Evolutionary conservation across 2,329 filamentous ascomycete species (phyloP).

Genomic region (Colletotrichum brevisporum): DNA sequence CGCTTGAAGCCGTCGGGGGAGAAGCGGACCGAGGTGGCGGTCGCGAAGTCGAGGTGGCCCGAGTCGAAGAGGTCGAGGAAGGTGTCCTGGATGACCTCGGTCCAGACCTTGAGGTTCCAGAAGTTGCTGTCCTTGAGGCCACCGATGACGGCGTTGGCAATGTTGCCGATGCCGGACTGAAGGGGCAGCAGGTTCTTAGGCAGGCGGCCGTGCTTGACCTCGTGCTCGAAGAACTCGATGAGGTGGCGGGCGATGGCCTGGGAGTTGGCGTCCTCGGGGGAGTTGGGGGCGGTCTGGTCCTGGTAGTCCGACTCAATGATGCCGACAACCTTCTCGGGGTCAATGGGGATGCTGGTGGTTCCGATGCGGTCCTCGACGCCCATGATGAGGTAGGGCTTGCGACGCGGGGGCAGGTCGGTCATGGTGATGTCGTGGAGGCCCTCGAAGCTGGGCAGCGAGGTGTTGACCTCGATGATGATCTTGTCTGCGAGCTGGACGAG

Average conservation of each 20-base stretch:
- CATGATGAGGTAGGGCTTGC: constrained; percentile 91
- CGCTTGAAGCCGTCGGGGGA: constrained; percentile 91
- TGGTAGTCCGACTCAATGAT: constrained; percentile 88
- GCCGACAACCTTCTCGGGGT: constrained; percentile 87
- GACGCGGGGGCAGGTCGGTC: constrained; percentile 83
- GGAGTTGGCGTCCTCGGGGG: constrained; percentile 81
- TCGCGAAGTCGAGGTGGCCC: constrained; percentile 89
- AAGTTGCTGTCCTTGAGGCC: constrained; percentile 87
- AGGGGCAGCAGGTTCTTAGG: constrained; percentile 83
- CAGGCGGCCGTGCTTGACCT: constrained; percentile 83
- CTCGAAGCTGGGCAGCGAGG: constrained; percentile 85
- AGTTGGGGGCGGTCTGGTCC: constrained; percentile 81
- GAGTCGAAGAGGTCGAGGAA: constrained; percentile 95
- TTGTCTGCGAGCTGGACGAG: constrained; percentile 93
- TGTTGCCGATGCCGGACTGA: constrained; percentile 92
- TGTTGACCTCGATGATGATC: constrained; percentile 93
- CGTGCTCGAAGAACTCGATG: constrained; percentile 88
- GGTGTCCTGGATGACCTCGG: constrained; percentile 91
- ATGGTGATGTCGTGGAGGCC: constrained; percentile 93
- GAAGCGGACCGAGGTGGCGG: constrained; percentile 91
- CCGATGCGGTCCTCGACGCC: constrained; percentile 89
- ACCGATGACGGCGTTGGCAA: constrained; percentile 91
- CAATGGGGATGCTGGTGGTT: constrained; percentile 84
- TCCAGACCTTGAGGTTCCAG: constrained; percentile 92
- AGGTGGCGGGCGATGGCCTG: constrained; percentile 82